These are phyloP conservation scores for Penstemon eatonii DNA, from an alignment of 257 asterid genomes.

Conservation along the genomic window DNA sequence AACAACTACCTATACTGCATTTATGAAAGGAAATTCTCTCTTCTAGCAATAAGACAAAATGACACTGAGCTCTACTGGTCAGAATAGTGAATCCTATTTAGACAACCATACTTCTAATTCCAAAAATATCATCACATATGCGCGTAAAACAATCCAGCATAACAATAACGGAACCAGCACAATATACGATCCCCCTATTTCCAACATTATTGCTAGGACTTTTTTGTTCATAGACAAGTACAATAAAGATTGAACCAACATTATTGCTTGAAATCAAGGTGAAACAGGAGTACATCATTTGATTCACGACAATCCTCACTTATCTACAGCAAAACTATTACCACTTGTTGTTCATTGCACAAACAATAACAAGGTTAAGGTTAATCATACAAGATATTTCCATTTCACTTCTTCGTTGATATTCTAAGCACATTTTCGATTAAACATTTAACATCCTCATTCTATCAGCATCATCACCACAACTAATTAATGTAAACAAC, in stretches of 20 bases:
- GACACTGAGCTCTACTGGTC: neutral
- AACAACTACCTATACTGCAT: neutral
- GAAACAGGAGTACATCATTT: neutral
- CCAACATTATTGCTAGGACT: neutral
- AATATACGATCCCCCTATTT: neutral
- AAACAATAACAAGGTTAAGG: neutral
- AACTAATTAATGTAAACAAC: conserved; percentile 4
- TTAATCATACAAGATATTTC: neutral
- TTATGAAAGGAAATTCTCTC: neutral
- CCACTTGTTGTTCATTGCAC: neutral
- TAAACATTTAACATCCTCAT: conserved; percentile 9
- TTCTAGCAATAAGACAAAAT: conserved; percentile 4
- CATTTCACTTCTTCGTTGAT: neutral
- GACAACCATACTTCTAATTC: neutral
- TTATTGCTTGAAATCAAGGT: too few species aligned
- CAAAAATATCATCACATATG: neutral
- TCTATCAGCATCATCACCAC: conserved; percentile 23
- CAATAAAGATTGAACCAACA: neutral
- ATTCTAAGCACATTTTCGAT: neutral
- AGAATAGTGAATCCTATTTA: neutral
- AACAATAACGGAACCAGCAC: neutral
- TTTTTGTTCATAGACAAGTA: neutral
- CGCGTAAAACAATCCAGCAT: neutral
- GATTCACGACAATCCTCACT: neutral
- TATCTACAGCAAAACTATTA: neutral